Evolutionary conservation across 202 grass and related monocot species (phyloP).

Genomic region (Panicum virgatum): DNA sequence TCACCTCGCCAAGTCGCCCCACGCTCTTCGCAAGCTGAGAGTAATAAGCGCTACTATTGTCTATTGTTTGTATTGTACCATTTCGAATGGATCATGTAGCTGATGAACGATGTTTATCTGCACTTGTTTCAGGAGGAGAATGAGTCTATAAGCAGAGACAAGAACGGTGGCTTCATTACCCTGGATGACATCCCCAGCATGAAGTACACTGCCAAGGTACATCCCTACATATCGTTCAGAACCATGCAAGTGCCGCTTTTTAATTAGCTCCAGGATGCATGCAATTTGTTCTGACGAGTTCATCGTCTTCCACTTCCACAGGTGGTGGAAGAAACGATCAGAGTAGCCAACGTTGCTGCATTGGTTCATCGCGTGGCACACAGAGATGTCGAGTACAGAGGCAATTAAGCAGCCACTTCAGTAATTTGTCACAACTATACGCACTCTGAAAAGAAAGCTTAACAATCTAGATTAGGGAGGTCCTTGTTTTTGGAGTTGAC

Average conservation of each 20-base stretch:
- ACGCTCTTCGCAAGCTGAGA: conserved; percentile 13
- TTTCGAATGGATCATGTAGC: neutral
- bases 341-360: conserved; percentile 10
- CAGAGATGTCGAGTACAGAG: conserved; percentile 36
- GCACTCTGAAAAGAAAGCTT: neutral
- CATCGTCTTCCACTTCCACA: neutral
- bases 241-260: neutral
- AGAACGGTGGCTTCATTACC: conserved; percentile 32
- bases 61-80: too few species aligned
- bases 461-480: neutral
- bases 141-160: neutral
- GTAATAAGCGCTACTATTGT: neutral
- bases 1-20: conserved; percentile 33
- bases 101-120: neutral
- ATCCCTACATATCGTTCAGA: too few species aligned
- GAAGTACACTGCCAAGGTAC: conserved; percentile 43
- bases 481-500: rapidly evolving
- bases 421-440: neutral
- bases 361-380: neutral
- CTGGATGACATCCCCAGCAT: conserved; percentile 27
- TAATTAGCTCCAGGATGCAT: neutral
- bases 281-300: neutral
- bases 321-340: conserved; percentile 39
- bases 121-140: conserved; percentile 30
- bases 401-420: neutral